phyloP scores from a whole-genome alignment of 805 yeast genomes.

The Candida verbasci region DNA sequence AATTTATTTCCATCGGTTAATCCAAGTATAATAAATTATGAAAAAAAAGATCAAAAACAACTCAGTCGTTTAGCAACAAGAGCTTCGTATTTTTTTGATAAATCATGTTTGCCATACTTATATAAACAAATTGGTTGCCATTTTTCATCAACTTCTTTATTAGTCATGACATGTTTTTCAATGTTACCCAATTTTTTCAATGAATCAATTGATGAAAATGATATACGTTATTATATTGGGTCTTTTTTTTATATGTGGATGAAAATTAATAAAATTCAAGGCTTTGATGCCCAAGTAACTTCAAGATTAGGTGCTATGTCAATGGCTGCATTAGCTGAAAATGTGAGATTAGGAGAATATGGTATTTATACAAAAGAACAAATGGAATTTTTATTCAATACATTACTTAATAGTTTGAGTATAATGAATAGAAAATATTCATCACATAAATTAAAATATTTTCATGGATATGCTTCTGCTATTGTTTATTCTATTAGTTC shows the following conservation, averaged over 20 bases:
- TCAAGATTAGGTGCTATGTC: slow-evolving; percentile 62
- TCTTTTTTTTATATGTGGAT: slow-evolving; percentile 72
- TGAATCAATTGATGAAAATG: slow-evolving; percentile 25
- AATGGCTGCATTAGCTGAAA: slow-evolving; percentile 36
- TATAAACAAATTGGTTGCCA: slow-evolving; percentile 49
- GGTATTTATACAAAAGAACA: slow-evolving; percentile 68
- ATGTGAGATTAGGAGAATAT: slow-evolving; percentile 39
- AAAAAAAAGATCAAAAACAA: slow-evolving; percentile 45
- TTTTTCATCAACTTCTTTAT: slow-evolving; percentile 49
- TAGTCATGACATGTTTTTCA: slow-evolving; percentile 50
- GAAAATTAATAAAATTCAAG: slow-evolving; percentile 42
- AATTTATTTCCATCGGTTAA: slow-evolving; percentile 30
- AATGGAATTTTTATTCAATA: slow-evolving; percentile 54
- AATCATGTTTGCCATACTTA: slow-evolving; percentile 43
- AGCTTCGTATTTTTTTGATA: slow-evolving; percentile 52
- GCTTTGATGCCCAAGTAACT: slow-evolving; percentile 61
- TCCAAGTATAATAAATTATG: slow-evolving; percentile 45
- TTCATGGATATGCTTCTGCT: slow-evolving; percentile 39
- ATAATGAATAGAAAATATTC: slow-evolving; percentile 47
- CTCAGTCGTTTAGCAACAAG: slow-evolving; percentile 49
- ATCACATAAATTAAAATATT: slow-evolving; percentile 35
- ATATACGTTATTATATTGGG: slow-evolving; percentile 56
- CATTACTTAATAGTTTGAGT: slow-evolving; percentile 41
- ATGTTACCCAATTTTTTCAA: slow-evolving; percentile 47
- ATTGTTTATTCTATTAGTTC: slow-evolving; percentile 60